Evolutionary conservation across 164 flowering plant species (phyloP).

Genomic region (Sedum album): DNA sequence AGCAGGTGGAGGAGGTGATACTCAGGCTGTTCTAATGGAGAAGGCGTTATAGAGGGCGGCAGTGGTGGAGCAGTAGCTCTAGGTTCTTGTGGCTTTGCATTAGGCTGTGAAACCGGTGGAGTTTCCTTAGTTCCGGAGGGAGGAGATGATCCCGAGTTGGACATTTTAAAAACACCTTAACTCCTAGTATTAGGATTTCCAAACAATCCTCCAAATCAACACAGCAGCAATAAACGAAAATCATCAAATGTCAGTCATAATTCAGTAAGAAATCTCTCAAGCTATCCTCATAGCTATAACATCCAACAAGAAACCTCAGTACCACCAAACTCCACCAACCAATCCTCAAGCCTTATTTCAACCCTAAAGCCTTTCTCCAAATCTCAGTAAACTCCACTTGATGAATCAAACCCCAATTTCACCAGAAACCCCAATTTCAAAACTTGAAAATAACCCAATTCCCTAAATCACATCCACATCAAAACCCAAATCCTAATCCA

Average conservation of each 20-base stretch:
- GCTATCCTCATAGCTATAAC: not conserved
- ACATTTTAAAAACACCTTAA: not conserved
- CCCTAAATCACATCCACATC: not conserved
- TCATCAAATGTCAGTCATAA: not conserved
- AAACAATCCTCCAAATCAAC: not conserved
- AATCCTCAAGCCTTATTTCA: not conserved
- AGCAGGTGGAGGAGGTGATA: slow-evolving; percentile 1
- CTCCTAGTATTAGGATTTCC: not conserved
- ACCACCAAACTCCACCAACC: slow-evolving; percentile 8
- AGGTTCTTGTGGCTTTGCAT: slow-evolving; percentile 9
- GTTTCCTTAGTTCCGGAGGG: not conserved
- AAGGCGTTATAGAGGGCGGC: not conserved
- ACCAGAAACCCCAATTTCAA: not conserved
- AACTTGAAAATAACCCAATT: not conserved
- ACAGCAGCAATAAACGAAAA: not conserved
- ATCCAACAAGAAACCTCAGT: slow-evolving; percentile 1
- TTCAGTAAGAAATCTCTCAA: not conserved
- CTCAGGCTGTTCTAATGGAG: not conserved
- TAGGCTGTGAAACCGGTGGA: not conserved
- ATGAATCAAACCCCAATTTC: not conserved
- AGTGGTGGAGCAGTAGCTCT: slow-evolving; percentile 14
- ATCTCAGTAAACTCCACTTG: not conserved
- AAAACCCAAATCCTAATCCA: not conserved
- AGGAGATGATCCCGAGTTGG: not conserved
- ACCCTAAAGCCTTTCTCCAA: not conserved